Conservation (phyloP, 108 stramenopile genomes). For the Asterionellopsis glacialis region DNA sequence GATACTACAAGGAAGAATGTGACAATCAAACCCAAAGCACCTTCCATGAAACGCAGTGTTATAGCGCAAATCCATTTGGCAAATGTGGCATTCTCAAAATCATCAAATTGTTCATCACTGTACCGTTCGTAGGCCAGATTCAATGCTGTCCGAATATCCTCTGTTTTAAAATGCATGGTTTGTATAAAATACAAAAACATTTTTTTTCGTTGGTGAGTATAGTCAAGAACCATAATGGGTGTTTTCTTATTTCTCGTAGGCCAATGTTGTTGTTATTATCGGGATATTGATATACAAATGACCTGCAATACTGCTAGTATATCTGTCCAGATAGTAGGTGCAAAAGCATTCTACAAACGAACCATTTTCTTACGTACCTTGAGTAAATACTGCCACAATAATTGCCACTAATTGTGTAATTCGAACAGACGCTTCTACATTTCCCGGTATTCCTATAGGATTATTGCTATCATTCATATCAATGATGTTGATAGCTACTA, state of each 20-base stretch:
- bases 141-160: not conserved
- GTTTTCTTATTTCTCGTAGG: no score
- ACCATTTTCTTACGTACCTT: not conserved
- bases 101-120: not conserved
- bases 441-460: slow-evolving; percentile 1
- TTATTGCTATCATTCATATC: not conserved
- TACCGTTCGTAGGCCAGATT: no score
- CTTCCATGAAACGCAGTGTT: not conserved
- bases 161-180: no score
- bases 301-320: no score
- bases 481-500: not conserved
- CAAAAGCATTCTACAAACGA: no score
- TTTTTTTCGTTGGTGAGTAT: no score
- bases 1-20: slow-evolving; percentile 5
- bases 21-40: not conserved
- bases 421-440: not conserved
- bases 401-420: not conserved
- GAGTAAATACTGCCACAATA: slow-evolving; percentile 2
- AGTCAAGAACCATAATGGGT: no score
- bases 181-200: no score
- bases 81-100: not conserved
- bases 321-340: no score
- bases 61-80: slow-evolving; percentile 2
- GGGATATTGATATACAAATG: no score
- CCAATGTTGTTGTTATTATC: no score